Conservation (phyloP, 805 yeast genomes). For the Candida parachauliodes region DNA sequence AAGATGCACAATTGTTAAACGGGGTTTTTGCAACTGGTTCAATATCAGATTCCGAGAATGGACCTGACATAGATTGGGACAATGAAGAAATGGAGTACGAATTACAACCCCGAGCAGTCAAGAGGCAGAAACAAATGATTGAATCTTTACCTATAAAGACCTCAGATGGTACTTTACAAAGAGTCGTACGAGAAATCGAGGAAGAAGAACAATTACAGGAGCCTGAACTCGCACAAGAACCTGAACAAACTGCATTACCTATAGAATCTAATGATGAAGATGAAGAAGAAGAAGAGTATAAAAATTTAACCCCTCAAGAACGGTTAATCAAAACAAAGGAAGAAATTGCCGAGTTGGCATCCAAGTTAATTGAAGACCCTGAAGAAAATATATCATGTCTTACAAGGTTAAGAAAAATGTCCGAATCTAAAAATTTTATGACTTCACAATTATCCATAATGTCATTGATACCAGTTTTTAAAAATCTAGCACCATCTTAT, state of each 20-base stretch:
- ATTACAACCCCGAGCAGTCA: conserved; percentile 57
- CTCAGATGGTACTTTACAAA: conserved; percentile 67
- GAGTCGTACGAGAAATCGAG: conserved; percentile 47
- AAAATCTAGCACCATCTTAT: conserved; percentile 83
- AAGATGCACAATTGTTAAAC: conserved; percentile 36
- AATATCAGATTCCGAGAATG: conserved; percentile 7
- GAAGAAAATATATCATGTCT: conserved; percentile 73
- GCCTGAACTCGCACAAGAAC: conserved; percentile 14
- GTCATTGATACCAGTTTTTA: conserved; percentile 81
- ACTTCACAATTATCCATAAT: conserved; percentile 69
- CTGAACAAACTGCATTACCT: conserved; percentile 8
- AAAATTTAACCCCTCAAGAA: conserved; percentile 49
- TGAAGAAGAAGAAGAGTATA: conserved; percentile 33
- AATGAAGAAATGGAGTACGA: conserved; percentile 81
- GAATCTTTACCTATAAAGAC: conserved; percentile 81
- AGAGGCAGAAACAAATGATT: conserved; percentile 40
- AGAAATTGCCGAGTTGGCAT: conserved; percentile 78
- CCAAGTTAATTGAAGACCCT: conserved; percentile 77
- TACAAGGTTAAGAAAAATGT: conserved; percentile 66
- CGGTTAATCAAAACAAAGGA: conserved; percentile 64
- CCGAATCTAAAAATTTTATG: conserved; percentile 60
- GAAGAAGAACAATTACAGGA: conserved; percentile 20
- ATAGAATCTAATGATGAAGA: conserved; percentile 18
- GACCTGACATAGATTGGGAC: conserved; percentile 46
- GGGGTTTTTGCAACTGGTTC: conserved; percentile 28